Evolutionary conservation across 2,329 filamentous ascomycete species (phyloP), one percentile per base, ranked within the genome.

Genomic region (Calonectria crousiana): DNA sequence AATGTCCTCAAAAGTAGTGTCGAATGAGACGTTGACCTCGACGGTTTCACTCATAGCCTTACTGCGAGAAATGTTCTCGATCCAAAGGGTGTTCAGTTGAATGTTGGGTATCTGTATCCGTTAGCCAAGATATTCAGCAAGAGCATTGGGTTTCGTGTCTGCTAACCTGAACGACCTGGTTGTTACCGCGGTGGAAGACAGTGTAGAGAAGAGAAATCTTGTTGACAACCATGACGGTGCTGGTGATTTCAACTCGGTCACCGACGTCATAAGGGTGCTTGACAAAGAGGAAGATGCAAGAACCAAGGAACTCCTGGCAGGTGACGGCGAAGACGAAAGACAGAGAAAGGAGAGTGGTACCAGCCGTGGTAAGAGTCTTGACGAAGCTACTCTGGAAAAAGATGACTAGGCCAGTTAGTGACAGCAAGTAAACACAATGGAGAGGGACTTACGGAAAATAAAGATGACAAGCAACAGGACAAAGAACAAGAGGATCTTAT

Each of bases 201-300:
- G 95, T 97, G 87, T 95, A 98, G 4, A 99, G 89, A 36, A 99
- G 90, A 3, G 96, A 98, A 80, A 98, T 98, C 83, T 96, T 95
- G 84, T 98, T 95, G 14, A 99, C 97, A 6, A 95, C 89, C 78
- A 98, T 92, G 79, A 92, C 89, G 77, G 93, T 89, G 20, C 88
- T 89, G 67, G 84, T 87, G 76, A 98, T 94, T 80, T 98, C 95
- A 53, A 98, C 95, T 32, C 97, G 93, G 84, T 99, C 97, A 75
- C 96, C 96, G 28, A 98, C 95, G 83, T 99, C 97, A 84, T 94
- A 98, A 0, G 97, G 96, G 84, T 99, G 97, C 88, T 99, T 99
- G 88, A 98, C 95, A 81, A 99, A 99, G 1, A 99, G 88, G 88
- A 99, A 99, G 81, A 99, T 98, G 87, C 96, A 98, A 47, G 96